Conservation (phyloP, 2,329 filamentous ascomycete species). For the Monosporascus sp. region DNA sequence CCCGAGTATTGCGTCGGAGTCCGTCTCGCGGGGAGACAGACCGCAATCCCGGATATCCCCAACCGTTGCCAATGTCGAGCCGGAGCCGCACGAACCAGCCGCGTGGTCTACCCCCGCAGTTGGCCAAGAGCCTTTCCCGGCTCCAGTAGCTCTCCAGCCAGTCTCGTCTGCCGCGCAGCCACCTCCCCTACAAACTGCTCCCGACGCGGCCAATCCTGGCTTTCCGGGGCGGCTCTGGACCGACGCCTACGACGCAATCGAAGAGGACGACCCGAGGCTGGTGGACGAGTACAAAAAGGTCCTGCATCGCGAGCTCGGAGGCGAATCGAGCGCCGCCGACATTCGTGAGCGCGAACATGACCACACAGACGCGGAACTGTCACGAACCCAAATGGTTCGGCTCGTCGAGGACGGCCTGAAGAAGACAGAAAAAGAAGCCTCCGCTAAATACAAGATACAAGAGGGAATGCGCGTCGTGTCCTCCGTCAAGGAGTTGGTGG, state of each 20-base stretch:
- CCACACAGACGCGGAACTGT: slow-evolving; percentile 1
- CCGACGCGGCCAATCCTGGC: background rate
- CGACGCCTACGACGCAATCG: slow-evolving; percentile 23
- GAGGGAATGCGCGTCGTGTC: slow-evolving; percentile 18
- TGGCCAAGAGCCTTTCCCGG: background rate
- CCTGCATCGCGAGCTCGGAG: slow-evolving; percentile 9
- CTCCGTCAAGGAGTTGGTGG: slow-evolving; percentile 19
- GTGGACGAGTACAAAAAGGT: slow-evolving; percentile 19
- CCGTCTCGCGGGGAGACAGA: background rate
- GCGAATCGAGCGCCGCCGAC: background rate
- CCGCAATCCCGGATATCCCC: background rate
- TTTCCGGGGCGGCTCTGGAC: slow-evolving; percentile 15
- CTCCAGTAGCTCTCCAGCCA: background rate
- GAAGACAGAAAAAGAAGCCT: slow-evolving; percentile 19
- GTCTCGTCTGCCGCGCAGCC: background rate
- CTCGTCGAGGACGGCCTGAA: slow-evolving; percentile 24
- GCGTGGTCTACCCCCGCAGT: background rate
- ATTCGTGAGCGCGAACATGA: background rate
- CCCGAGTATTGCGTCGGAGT: background rate
- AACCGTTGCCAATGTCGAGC: background rate
- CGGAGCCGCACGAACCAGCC: slow-evolving; percentile 4
- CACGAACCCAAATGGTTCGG: slow-evolving; percentile 24
- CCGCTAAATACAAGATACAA: slow-evolving; percentile 18
- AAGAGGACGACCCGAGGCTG: slow-evolving; percentile 16
- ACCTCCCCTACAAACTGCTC: background rate